Conservation (phyloP, 2,329 filamentous ascomycete species). For the Hypoxylon sp. region DNA sequence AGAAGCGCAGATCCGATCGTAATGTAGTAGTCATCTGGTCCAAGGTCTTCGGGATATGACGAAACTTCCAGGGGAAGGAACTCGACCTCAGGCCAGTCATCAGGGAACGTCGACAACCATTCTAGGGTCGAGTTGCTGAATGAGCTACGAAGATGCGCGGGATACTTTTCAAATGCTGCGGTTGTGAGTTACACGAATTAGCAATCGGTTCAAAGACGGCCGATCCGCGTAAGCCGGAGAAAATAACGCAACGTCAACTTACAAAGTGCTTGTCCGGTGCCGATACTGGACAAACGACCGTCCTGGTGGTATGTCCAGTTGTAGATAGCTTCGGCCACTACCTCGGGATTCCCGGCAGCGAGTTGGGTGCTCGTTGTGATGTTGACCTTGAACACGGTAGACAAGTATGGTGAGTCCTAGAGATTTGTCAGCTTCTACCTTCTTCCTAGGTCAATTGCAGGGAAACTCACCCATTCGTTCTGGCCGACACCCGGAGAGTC, state of each 20-base stretch:
- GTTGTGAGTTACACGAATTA: neutral
- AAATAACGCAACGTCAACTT: neutral
- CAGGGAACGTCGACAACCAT: neutral
- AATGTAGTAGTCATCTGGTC: neutral
- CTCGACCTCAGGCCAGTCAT: conserved; percentile 2
- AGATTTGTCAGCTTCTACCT: conserved; percentile 4
- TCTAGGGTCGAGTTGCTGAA: neutral
- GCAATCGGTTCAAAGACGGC: neutral
- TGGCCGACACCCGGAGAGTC: conserved; percentile 56
- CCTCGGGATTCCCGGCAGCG: conserved; percentile 23
- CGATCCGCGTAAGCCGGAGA: neutral
- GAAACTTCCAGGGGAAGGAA: neutral
- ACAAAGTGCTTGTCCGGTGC: conserved; percentile 3
- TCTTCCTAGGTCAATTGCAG: conserved; percentile 28
- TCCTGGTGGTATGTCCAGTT: conserved; percentile 4
- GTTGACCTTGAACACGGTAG: conserved; percentile 2
- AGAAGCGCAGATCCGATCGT: neutral
- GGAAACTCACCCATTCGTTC: conserved; percentile 46
- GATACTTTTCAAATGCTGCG: conserved; percentile 1
- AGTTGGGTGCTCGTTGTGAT: neutral
- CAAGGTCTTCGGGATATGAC: neutral
- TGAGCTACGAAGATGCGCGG: neutral
- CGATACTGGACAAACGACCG: conserved; percentile 4
- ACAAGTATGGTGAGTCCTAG: neutral
- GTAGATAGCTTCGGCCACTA: neutral